Evolutionary conservation across 1,284 basidiomycete genomes (phyloP), one percentile per base, ranked within the genome.

Genomic region (Trichosporon coremiiforme): DNA sequence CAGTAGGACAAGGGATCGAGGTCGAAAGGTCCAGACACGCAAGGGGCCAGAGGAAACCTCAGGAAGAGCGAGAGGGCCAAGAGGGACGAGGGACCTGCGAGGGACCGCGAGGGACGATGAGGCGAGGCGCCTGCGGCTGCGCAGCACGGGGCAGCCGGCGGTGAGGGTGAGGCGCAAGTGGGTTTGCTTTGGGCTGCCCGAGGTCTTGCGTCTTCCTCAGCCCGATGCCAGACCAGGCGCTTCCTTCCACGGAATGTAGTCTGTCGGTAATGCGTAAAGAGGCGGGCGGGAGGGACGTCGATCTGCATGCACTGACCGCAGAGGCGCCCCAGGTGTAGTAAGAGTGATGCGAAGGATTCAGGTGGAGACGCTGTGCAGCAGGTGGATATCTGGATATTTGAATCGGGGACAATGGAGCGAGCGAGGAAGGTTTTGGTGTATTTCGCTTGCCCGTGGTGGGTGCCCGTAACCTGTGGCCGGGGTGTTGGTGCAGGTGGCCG

Each of bases 111-210:
- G 10, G 36, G 36, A 7, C 8, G 33, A 33, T 33, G 33, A 38
- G 20, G 47, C 20, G 47, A 53, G 47, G 47, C 20, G 22, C 47
- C 47, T 53, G 47, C 47, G 47, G 47, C 47, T 53, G 47, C 47
- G 47, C 47, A 53, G 47, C 47, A 53, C 47, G 47, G 47, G 47
- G 47, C 47, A 53, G 47, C 47, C 47, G 47, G 47, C n/a, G 47
- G 15, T 47, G 45, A n/a, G 45, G 45, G n/a, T 20, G 9, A n/a
- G 47, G 47, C 47, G 47, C 47, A 53, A 53, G 47, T 53, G 47
- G 47, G 47, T 53, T 15, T 22, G 20, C 47, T 22, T 53, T 20
- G n/a, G 15, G 8, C 20, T 53, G 17, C n/a, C n/a, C 45, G 45
- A 47, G 17, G 45, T 12, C 3, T 47, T 47, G 45, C 45, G n/a